Evolutionary conservation across 164 flowering plant species (phyloP).

Genomic region (Amborella trichopoda): DNA sequence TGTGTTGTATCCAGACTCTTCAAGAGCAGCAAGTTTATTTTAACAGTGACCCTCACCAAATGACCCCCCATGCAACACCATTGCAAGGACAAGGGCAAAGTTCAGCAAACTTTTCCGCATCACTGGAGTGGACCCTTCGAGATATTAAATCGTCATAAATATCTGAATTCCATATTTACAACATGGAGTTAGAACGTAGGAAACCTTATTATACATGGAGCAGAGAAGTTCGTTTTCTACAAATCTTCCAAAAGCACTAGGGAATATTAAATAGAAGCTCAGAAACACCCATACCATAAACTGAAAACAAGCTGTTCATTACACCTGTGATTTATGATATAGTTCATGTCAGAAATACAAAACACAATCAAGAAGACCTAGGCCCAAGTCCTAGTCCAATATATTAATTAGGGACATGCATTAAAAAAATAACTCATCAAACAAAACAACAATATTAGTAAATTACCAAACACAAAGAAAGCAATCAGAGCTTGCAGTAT

Average conservation of each 20-base stretch:
- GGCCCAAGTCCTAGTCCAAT: no score
- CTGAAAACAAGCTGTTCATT: slow-evolving; percentile 89
- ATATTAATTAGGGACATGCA: no score
- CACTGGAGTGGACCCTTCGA: slow-evolving; percentile 74
- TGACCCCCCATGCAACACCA: slow-evolving; percentile 80
- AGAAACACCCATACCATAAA: slow-evolving; percentile 46
- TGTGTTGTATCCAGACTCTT: neutral
- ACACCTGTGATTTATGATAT: slow-evolving; percentile 45
- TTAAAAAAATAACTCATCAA: neutral
- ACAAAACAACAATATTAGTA: neutral
- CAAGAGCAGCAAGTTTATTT: neutral
- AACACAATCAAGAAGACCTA: no score
- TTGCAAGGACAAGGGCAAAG: slow-evolving; percentile 79
- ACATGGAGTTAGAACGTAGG: no score
- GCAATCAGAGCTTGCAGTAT: neutral
- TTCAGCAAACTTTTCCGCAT: slow-evolving; percentile 94
- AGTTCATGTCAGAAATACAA: neutral
- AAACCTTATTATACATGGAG: no score
- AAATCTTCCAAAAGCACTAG: no score
- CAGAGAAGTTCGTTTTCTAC: no score
- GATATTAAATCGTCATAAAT: slow-evolving; percentile 89
- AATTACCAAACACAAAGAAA: no score
- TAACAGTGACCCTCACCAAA: slow-evolving; percentile 40
- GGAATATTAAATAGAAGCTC: no score
- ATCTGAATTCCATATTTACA: slow-evolving; percentile 37